Conservation (phyloP, 2,329 filamentous ascomycete genomes). For the Diaporthe vexans region DNA sequence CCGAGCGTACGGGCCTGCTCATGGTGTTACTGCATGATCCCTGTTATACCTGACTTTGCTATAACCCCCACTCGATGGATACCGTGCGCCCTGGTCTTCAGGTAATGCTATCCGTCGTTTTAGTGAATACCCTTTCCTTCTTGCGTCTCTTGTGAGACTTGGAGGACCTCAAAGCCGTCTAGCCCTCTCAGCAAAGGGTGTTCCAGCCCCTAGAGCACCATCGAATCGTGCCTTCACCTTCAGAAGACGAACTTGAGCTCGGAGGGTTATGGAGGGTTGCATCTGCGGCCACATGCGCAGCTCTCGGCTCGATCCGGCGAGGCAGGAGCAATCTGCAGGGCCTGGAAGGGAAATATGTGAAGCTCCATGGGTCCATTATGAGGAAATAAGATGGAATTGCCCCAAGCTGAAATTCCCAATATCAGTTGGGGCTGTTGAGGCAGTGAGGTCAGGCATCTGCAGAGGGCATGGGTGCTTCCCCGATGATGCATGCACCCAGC, state of each 20-base stretch:
- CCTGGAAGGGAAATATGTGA: neutral
- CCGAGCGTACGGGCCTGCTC: conserved; percentile 8
- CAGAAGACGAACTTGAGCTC: neutral
- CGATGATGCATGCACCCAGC: conserved; percentile 12
- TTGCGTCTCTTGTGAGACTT: too few relatives aligned
- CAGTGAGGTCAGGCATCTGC: conserved; percentile 16
- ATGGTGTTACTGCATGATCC: conserved; percentile 3
- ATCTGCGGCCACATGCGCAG: conserved; percentile 20
- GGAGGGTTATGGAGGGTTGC: neutral
- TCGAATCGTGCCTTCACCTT: neutral
- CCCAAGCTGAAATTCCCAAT: conserved; percentile 14
- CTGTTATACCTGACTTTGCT: neutral
- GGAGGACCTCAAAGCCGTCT: neutral
- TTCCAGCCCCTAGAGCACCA: neutral
- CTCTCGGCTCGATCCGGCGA: conserved; percentile 19
- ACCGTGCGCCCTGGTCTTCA: neutral
- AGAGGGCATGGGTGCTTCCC: neutral
- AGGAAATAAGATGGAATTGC: neutral
- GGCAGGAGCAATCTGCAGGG: neutral
- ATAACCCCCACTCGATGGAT: conserved; percentile 9
- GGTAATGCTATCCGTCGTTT: neutral
- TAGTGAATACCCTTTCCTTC: neutral
- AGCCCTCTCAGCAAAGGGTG: neutral
- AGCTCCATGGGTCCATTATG: neutral
- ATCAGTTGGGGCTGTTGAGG: neutral